These are phyloP conservation scores for Mycena sp. DNA, from an alignment of 1,284 basidiomycete genomes.

Conservation along the genomic window DNA sequence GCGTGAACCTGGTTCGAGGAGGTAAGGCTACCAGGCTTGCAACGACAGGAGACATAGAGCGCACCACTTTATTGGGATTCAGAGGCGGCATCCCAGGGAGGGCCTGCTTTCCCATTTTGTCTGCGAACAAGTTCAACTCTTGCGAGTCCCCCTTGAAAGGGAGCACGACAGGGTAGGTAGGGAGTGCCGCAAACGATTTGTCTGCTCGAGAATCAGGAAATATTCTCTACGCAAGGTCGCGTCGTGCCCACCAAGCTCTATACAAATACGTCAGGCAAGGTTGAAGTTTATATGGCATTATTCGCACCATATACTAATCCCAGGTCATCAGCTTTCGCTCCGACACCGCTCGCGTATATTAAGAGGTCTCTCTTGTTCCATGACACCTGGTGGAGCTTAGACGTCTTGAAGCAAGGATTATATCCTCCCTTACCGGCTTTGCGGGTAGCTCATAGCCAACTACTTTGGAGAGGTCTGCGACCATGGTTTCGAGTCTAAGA, in stretches of 20 bases:
- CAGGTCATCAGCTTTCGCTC: slow-evolving; percentile 73
- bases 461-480: slow-evolving; percentile 59
- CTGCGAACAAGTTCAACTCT: slow-evolving; percentile 74
- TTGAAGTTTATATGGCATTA: not conserved
- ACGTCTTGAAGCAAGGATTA: not conserved
- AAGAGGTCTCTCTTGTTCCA: slow-evolving; percentile 80
- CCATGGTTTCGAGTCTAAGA: slow-evolving; percentile 37
- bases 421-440: slow-evolving; percentile 50
- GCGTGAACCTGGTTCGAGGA: slow-evolving; percentile 68
- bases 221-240: not conserved
- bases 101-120: slow-evolving; percentile 53
- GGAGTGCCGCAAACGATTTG: slow-evolving; percentile 58
- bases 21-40: not conserved
- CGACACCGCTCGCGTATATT: slow-evolving; percentile 74
- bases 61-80: slow-evolving; percentile 71
- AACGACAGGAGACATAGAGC: slow-evolving; percentile 33
- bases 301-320: slow-evolving; percentile 68
- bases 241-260: slow-evolving; percentile 53
- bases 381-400: slow-evolving; percentile 54
- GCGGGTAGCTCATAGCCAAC: slow-evolving; percentile 56
- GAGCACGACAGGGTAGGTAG: slow-evolving; percentile 66
- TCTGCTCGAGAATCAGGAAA: slow-evolving; percentile 45
- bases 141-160: slow-evolving; percentile 68
- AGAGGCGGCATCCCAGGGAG: slow-evolving; percentile 73
- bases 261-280: slow-evolving; percentile 5